phyloP scores from a whole-genome alignment of 805 yeast genomes.

The Diddensiella transvaalensis region DNA sequence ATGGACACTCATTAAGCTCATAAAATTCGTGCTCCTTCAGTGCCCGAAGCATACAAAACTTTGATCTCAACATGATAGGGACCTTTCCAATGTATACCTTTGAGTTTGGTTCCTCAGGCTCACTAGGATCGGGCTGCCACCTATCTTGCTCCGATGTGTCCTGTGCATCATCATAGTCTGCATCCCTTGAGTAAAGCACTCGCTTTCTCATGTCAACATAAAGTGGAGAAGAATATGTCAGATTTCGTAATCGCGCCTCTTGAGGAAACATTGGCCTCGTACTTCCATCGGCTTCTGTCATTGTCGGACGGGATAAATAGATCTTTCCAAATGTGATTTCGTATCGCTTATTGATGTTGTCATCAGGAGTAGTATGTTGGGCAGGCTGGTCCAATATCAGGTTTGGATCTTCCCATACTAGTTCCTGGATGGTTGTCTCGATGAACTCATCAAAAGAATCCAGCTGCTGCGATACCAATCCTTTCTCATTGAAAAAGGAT shows the following conservation, averaged over 20 bases:
- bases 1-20: constrained; percentile 96
- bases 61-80: constrained; percentile 96
- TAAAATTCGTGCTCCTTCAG: constrained; percentile 90
- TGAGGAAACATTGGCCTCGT: constrained; percentile 98
- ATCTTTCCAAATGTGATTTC: constrained; percentile 98
- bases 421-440: constrained; percentile 92
- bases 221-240: constrained; percentile 93
- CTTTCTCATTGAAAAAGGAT: constrained; percentile 92
- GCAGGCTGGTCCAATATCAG: constrained; percentile 97
- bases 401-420: constrained; percentile 93
- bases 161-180: constrained; percentile 40
- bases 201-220: constrained; percentile 94
- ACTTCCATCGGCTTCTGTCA: constrained; percentile 99
- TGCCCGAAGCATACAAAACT: constrained; percentile 88
- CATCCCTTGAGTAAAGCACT: constrained; percentile 69
- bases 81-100: constrained; percentile 93
- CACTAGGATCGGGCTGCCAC: constrained; percentile 57
- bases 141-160: constrained; percentile 42
- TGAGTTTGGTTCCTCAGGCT: constrained; percentile 66
- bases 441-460: constrained; percentile 98
- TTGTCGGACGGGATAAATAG: constrained; percentile 92
- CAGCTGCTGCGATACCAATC: constrained; percentile 94
- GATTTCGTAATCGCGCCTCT: constrained; percentile 93
- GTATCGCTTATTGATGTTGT: constrained; percentile 85
- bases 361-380: constrained; percentile 89